phyloP scores from a whole-genome alignment of 2,329 filamentous ascomycete genomes.

The Fusarium sp. region DNA sequence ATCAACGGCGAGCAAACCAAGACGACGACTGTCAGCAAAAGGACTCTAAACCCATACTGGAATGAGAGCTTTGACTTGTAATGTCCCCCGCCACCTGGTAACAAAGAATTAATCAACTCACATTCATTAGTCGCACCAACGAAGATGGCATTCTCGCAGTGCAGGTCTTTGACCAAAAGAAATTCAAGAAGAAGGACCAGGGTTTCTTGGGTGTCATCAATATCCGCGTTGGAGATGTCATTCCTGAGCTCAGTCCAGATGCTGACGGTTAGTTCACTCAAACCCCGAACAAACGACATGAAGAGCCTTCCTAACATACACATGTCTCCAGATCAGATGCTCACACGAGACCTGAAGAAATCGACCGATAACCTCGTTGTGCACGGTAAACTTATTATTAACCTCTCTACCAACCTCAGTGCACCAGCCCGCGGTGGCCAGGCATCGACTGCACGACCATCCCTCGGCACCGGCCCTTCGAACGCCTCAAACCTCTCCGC shows the following conservation, averaged over 20 bases:
- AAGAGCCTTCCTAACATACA: slow-evolving; percentile 48
- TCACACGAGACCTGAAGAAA: slow-evolving; percentile 96
- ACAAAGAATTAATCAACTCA: slow-evolving; percentile 25
- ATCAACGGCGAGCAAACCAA: slow-evolving; percentile 98
- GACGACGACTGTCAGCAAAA: slow-evolving; percentile 97
- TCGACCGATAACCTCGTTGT: slow-evolving; percentile 98
- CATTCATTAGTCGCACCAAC: slow-evolving; percentile 77
- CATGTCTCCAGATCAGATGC: slow-evolving; percentile 84
- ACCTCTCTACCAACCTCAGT: slow-evolving; percentile 90
- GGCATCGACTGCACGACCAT: slow-evolving; percentile 61
- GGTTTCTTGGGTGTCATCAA: slow-evolving; percentile 98
- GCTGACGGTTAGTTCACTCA: slow-evolving; percentile 81
- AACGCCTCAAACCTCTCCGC: slow-evolving; percentile 59
- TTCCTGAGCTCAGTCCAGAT: slow-evolving; percentile 84
- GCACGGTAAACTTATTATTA: slow-evolving; percentile 96
- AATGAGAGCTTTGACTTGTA: slow-evolving; percentile 99
- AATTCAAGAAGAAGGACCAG: slow-evolving; percentile 99
- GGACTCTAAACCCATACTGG: slow-evolving; percentile 99
- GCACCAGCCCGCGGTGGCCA: slow-evolving; percentile 70
- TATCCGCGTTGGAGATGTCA: slow-evolving; percentile 92
- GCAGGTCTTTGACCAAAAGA: slow-evolving; percentile 99
- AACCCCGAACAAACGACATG: slow-evolving; percentile 27
- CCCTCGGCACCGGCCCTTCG: slow-evolving; percentile 60
- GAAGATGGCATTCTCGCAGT: slow-evolving; percentile 98
- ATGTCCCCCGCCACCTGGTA: slow-evolving; percentile 54